Evolutionary conservation across 2,329 filamentous ascomycete genomes (phyloP), one percentile per base, ranked within the genome.

Genomic region (Xylariaceae sp.): DNA sequence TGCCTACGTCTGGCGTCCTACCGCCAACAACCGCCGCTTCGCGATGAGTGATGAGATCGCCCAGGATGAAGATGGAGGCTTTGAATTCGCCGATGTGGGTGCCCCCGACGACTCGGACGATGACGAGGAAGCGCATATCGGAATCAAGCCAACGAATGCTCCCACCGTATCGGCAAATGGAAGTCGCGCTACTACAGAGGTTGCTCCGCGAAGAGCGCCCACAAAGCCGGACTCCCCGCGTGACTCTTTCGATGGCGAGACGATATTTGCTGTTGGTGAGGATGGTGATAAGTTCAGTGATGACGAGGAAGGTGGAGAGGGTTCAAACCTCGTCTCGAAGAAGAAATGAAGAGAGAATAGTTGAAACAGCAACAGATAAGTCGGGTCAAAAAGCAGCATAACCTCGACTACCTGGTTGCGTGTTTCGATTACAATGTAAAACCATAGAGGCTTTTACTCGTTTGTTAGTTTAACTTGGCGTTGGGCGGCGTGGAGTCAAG

Each of bases 11-110:
- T 99, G 94, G 94, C 83, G 94, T 52, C 94, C 94, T 5, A 97
- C 93, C 18, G 92, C 89, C 55, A 97, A 99, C 76, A 99, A 99
- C 77, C 85, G 92, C 68, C 86, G 94, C 59, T 99, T 99, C 70
- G 94, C 94, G 63, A 99, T 99, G 94, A 96, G 90, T 77, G 94
- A 99, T 71, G 94, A 99, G 84, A 88, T 99, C 71, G 93, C 94
- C 2, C 94, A 97, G 82, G 94, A 99, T 69, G 94, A 99, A 68
- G 93, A 97, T 71, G 94, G 94, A 42, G 84, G 80, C 51, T 99
- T 99, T 73, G 94, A 97, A 72, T 95, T 99, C 72, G 89, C 89
- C 53, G 94, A 94, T 58, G 88, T 99, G 63, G 91, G 90, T 55
- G 89, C 90, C 54, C 83, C 83, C 2, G 86, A 86, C 56, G 83